These are phyloP conservation scores for Paecilomyces formosus DNA, from an alignment of 2,329 filamentous ascomycete species.

Conservation along the genomic window DNA sequence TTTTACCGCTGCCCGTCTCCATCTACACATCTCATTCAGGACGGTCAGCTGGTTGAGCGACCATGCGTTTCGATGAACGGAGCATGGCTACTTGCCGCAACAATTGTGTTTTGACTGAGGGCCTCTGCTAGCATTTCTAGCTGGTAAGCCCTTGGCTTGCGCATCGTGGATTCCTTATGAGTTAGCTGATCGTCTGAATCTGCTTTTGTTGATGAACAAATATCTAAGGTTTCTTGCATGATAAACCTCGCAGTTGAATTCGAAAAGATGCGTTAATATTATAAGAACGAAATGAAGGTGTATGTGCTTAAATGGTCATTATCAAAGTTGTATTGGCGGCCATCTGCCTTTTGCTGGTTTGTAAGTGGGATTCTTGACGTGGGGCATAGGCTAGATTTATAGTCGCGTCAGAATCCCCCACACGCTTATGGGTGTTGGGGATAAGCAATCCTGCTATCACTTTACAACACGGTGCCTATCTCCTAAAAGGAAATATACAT, in stretches of 20 bases:
- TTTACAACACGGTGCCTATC: background rate
- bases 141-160: constrained; percentile 55
- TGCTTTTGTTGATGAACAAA: background rate
- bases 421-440: background rate
- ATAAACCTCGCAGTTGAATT: background rate
- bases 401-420: background rate
- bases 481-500: background rate
- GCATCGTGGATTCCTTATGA: background rate
- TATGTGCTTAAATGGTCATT: background rate
- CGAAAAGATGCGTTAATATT: background rate
- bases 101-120: constrained; percentile 61
- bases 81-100: constrained; percentile 46
- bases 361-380: background rate
- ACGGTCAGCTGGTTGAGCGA: constrained; percentile 1
- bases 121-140: constrained; percentile 68
- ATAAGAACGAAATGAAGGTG: background rate
- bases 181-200: background rate
- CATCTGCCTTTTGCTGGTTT: background rate
- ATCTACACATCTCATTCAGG: constrained; percentile 45
- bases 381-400: background rate
- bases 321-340: background rate
- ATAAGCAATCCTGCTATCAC: background rate
- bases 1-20: constrained; percentile 75
- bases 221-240: background rate
- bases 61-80: background rate